Evolutionary conservation across 2,329 filamentous ascomycete genomes (phyloP), one percentile per base, ranked within the genome.

Genomic region (Aureobasidium leucospermi): DNA sequence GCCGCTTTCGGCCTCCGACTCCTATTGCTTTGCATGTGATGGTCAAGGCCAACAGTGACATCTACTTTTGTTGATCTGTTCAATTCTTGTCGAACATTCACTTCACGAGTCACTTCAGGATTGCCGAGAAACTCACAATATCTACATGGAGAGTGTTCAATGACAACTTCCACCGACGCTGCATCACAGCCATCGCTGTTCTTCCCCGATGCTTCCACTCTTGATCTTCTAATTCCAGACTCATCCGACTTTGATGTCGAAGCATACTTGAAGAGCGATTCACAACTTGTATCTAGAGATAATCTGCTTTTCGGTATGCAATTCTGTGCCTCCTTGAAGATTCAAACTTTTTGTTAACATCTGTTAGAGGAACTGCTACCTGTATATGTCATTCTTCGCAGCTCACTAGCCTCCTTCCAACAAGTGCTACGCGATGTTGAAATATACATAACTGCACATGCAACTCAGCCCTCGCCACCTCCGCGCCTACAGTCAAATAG

Each of bases 291-390:
- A n/a, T 45, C 52, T 43, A 55, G 88, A 64, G 79, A 86, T 41
- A 79, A 80, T 58, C 76, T 92, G 41, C 87, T 89, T 69, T 90
- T 91, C 68, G 88, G 88, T 90, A 77, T 65, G 81, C 13, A 28
- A 13, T n/a, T 23, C 23, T 23, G 23, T 72, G 48, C 61, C 53
- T 61, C 60, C 65, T 67, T 19, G 15, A 9, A 4, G 9, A 23
- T 32, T 19, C 42, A 8, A 4, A 11, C 29, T 5, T 13, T 4
- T 38, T 34, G 29, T 43, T 55, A 29, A 55, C 38, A 5, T 23
- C 29, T 80, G 75, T 76, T 68, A 91, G 88, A 92, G 81, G 88
- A 92, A 76, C 84, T 83, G 29, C 79, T 88, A 60, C 77, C 85
- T 63, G 79, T 90, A 16, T 84, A 88, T 67, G 75, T 91, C 63